Base-by-base conservation (phyloP, 2,329 filamentous ascomycete species). In the Colletotrichum eremochloae region DNA sequence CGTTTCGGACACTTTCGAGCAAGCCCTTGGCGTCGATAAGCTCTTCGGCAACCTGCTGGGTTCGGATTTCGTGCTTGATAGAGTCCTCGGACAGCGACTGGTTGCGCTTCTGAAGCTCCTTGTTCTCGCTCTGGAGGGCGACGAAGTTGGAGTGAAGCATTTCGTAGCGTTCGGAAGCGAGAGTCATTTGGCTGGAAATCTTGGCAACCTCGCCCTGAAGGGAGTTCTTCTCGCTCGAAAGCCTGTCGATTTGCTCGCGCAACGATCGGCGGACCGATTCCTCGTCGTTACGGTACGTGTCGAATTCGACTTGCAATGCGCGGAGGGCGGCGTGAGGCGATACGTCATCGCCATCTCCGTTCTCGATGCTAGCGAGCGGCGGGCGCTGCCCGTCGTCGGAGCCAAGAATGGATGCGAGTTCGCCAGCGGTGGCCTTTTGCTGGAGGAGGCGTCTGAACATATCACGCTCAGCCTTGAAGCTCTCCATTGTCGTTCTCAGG, bases 391-490 rank as follows among this genome's bases (percentile, higher is more conserved):
- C 83, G 20, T 89, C 87, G 71, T 92, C 90, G 24, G 93, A 93
- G 76, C 92, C 90, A 1, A 97, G 91, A 62, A 91, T 86, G 1
- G 91, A 91, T 20, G 89, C 87, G 53, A 92, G 85, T 72, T 95
- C 92, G 15, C 84, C 86, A 80, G 89, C 79, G 79, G 88, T 78
- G 78, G 86, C 80, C 83, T 91, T 81, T 74, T 96, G 93, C 76
- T 96, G 93, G 40, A 98, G 89, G 86, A 98, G 95, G 64, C 95
- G 94, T 31, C 96, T 92, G 91, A 98, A 98, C 90, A 98, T 98
- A 80, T 99, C 96, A 74, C 96, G 92, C 83, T 99, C 96, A 77
- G 95, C 94, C 80, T 96, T 94, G 81, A 97, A 97, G 80, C 94
- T 97, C 84, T 97, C 94, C 75, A 95, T 93, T 69, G 95, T 94